These are phyloP conservation scores for Allium sativum DNA, from an alignment of 106 monocot species.

Conservation along the genomic window DNA sequence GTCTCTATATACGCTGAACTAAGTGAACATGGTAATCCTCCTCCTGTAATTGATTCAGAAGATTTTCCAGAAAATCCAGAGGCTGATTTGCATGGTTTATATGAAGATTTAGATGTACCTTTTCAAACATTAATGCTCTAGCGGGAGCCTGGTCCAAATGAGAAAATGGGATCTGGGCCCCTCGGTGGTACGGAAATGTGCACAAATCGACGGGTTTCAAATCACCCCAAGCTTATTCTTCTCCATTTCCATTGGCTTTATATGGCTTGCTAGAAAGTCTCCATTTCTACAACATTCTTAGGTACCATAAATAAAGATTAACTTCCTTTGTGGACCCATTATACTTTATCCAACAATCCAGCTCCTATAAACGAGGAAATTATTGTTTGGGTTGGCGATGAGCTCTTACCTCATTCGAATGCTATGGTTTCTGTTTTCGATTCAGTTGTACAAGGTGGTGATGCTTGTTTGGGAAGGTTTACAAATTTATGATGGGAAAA, in stretches of 20 bases:
- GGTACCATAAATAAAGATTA: slow-evolving; percentile 25
- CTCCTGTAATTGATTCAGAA: slow-evolving; percentile 84
- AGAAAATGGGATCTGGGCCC: slow-evolving; percentile 91
- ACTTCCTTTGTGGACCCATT: slow-evolving; percentile 28
- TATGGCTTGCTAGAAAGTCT: slow-evolving; percentile 85
- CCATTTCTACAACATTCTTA: slow-evolving; percentile 95
- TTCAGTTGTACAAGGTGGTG: slow-evolving; percentile 99
- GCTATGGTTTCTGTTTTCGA: slow-evolving; percentile 98
- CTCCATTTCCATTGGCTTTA: slow-evolving; percentile 42
- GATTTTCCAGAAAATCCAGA: slow-evolving; percentile 71
- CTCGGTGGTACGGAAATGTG: slow-evolving; percentile 88
- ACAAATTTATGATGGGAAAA: slow-evolving; percentile 73
- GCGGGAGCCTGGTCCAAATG: slow-evolving; percentile 95
- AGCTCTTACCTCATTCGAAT: slow-evolving; percentile 68
- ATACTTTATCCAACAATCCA: slow-evolving; percentile 59
- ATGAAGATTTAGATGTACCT: slow-evolving; percentile 75
- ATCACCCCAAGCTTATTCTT: slow-evolving; percentile 17
- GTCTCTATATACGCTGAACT: slow-evolving; percentile 76
- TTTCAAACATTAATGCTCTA: slow-evolving; percentile 84
- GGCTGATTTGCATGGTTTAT: slow-evolving; percentile 67
- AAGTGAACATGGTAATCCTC: slow-evolving; percentile 67
- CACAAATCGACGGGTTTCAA: slow-evolving; percentile 85
- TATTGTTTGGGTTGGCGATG: slow-evolving; percentile 91
- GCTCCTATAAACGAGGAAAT: slow-evolving; percentile 77
- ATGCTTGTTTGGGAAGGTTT: slow-evolving; percentile 98